Percentiles rank a stretch among this genome's conserved stretches.
Evolutionary conservation across 1,139 yeast species (phyloP).

Genomic region (Yamadazyma spencermartinsiae): DNA sequence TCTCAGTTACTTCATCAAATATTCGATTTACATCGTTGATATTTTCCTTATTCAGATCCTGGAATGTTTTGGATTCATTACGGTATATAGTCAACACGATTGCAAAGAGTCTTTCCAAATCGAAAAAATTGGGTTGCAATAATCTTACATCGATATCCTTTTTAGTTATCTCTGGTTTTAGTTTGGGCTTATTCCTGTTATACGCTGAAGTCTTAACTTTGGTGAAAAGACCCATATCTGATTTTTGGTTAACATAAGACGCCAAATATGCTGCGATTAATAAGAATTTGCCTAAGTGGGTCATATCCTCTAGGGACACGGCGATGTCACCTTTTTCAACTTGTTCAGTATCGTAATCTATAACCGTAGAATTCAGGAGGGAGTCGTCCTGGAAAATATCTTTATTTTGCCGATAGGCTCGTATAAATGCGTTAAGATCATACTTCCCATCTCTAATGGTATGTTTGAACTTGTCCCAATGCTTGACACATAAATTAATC

Average conservation of each 20-base stretch:
- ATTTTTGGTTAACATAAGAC: constrained; percentile 60
- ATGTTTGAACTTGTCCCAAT: constrained; percentile 55
- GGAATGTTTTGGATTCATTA: constrained; percentile 34
- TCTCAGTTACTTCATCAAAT: constrained; percentile 32
- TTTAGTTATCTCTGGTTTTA: constrained; percentile 37
- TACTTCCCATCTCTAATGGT: constrained; percentile 37
- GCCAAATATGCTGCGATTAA: constrained; percentile 72
- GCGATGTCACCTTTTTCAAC: constrained; percentile 24
- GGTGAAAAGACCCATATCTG: constrained; percentile 62
- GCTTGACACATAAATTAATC: constrained; percentile 37
- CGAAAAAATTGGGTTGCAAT: constrained; percentile 62
- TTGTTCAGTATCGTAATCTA: constrained; percentile 25
- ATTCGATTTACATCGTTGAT: constrained; percentile 9
- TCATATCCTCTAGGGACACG: constrained; percentile 37
- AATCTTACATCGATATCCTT: constrained; percentile 53
- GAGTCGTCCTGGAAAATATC: constrained; percentile 44
- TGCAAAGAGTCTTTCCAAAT: constrained; percentile 67
- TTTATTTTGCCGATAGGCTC: constrained; percentile 45
- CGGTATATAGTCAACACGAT: constrained; percentile 60
- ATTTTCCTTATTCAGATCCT: constrained; percentile 22
- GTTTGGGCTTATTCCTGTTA: constrained; percentile 33
- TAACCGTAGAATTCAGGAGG: constrained; percentile 33
- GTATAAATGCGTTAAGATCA: constrained; percentile 41
- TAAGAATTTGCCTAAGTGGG: constrained; percentile 58
- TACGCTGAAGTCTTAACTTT: constrained; percentile 50